Evolutionary conservation across 2,329 filamentous ascomycete genomes (phyloP).

Genomic region (Tothia fuscella): DNA sequence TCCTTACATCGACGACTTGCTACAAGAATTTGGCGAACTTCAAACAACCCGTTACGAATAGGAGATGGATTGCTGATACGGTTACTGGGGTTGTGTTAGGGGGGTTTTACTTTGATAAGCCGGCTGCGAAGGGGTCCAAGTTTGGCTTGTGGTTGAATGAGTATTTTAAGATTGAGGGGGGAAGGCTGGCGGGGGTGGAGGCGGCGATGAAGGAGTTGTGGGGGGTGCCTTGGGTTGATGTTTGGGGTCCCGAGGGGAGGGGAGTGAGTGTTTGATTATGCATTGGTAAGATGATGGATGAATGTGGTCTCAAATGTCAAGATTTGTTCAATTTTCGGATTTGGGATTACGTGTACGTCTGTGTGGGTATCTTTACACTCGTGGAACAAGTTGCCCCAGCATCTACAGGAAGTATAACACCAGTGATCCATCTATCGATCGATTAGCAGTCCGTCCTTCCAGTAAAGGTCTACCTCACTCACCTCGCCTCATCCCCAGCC

Average conservation of each 20-base stretch:
- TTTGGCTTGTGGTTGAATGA: slow-evolving; percentile 6
- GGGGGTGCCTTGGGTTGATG: not conserved
- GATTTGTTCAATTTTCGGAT: no score
- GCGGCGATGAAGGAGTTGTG: slow-evolving; percentile 6
- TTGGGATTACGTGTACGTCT: no score
- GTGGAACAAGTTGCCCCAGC: slow-evolving; percentile 17
- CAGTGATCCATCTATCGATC: slow-evolving; percentile 12
- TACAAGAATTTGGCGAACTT: not conserved
- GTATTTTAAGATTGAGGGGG: slow-evolving; percentile 9
- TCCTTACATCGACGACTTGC: not conserved
- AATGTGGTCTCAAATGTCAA: no score
- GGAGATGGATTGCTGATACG: slow-evolving; percentile 6
- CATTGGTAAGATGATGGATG: not conserved
- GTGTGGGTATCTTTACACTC: no score
- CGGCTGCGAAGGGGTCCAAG: not conserved
- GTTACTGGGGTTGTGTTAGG: slow-evolving; percentile 2
- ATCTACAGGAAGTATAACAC: slow-evolving; percentile 20
- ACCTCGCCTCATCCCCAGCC: slow-evolving; percentile 39
- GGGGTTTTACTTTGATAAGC: slow-evolving; percentile 4
- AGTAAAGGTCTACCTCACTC: slow-evolving; percentile 32
- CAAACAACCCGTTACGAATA: slow-evolving; percentile 1
- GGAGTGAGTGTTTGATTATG: not conserved
- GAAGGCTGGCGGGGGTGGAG: not conserved
- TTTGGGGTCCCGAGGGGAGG: slow-evolving; percentile 1
- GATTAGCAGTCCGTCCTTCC: not conserved